These are phyloP conservation scores for Tuber indicum DNA, from an alignment of 495 filamentous ascomycete genomes.

Conservation along the genomic window DNA sequence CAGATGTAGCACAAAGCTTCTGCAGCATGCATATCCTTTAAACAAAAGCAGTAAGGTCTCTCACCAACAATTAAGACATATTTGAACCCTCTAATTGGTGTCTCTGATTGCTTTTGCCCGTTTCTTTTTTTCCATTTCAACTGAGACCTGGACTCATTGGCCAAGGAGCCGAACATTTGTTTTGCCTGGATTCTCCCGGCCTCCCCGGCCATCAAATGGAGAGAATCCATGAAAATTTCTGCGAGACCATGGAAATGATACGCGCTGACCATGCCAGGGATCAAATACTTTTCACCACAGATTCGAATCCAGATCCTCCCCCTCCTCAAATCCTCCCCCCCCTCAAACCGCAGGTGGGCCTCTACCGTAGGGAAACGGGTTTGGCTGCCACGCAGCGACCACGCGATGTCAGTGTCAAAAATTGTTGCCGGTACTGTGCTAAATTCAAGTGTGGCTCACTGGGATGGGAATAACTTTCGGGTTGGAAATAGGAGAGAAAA, in stretches of 20 bases:
- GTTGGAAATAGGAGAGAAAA: constrained; percentile 12
- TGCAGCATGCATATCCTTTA: neutral
- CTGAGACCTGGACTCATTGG: constrained; percentile 18
- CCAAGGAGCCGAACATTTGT: constrained; percentile 23
- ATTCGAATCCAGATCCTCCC: constrained; percentile 33
- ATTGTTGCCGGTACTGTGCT: neutral
- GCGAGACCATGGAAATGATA: constrained; percentile 19
- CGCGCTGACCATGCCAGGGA: constrained; percentile 30
- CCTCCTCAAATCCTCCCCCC: constrained; percentile 26
- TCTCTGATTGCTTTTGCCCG: constrained; percentile 36
- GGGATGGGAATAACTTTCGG: neutral
- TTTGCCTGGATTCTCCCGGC: constrained; percentile 29
- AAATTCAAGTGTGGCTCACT: constrained; percentile 19
- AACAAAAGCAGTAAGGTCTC: neutral
- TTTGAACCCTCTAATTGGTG: constrained; percentile 9
- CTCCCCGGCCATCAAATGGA: constrained; percentile 35
- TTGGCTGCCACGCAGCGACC: constrained; percentile 37
- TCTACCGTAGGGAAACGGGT: constrained; percentile 25
- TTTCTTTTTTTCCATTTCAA: constrained; percentile 13
- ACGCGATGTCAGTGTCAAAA: constrained; percentile 40
- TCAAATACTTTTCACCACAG: constrained; percentile 17
- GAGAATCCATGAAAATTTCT: constrained; percentile 3
- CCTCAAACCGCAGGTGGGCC: constrained; percentile 15
- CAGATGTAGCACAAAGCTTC: neutral
- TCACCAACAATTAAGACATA: constrained; percentile 20